Conservation (phyloP, 2,329 filamentous ascomycete genomes). For the Bipolaris victoriae region DNA sequence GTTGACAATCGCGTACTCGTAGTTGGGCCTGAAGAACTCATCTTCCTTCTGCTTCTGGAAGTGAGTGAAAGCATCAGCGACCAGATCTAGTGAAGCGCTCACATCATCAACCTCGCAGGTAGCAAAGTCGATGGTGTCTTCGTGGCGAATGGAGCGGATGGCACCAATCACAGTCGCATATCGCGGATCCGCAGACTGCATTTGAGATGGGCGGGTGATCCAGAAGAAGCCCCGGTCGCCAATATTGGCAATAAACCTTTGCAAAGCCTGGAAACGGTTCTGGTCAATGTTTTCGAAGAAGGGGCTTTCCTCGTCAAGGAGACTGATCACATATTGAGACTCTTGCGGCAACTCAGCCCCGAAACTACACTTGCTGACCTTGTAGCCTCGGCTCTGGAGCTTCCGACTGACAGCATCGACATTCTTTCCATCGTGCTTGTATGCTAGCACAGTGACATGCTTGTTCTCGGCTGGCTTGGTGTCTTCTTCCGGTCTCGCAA, state of each 20-base stretch:
- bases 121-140: conserved; percentile 35
- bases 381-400: neutral
- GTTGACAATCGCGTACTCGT: conserved; percentile 36
- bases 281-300: conserved; percentile 36
- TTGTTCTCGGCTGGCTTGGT: neutral
- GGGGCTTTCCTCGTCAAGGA: conserved; percentile 26
- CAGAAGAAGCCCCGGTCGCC: conserved; percentile 29
- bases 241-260: conserved; percentile 14
- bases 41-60: conserved; percentile 6
- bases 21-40: conserved; percentile 22
- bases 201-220: conserved; percentile 33
- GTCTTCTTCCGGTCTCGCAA: neutral
- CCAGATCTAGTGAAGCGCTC: neutral
- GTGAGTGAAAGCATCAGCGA: conserved; percentile 11
- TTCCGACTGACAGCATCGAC: too few relatives aligned
- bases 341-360: neutral
- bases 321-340: conserved; percentile 14
- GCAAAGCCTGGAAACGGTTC: neutral
- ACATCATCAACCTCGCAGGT: conserved; percentile 28
- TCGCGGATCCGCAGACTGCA: conserved; percentile 35
- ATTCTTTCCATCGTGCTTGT: neutral
- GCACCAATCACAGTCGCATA: conserved; percentile 37
- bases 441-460: neutral
- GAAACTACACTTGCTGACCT: neutral
- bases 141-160: conserved; percentile 36